These are phyloP conservation scores for Talaromyces sp. DNA, from an alignment of 2,329 filamentous ascomycete species.

Conservation along the genomic window DNA sequence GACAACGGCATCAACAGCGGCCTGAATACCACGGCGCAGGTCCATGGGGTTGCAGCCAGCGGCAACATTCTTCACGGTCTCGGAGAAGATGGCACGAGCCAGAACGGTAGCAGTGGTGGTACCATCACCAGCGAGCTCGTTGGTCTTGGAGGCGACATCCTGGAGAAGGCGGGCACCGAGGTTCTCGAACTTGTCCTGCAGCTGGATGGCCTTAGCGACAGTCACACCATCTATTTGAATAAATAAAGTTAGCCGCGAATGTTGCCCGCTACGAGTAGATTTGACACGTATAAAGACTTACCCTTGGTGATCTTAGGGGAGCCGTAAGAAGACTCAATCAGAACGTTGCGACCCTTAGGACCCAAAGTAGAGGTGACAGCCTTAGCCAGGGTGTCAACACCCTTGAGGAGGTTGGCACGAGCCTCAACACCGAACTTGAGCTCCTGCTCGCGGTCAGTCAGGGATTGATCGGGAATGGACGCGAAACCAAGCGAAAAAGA, in stretches of 20 bases:
- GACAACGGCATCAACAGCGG: slow-evolving; percentile 91
- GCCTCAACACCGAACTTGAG: slow-evolving; percentile 98
- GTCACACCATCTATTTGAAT: slow-evolving; percentile 76
- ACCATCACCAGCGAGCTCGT: slow-evolving; percentile 97
- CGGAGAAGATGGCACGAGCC: slow-evolving; percentile 96
- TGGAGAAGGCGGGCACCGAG: slow-evolving; percentile 94
- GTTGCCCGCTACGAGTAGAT: background rate
- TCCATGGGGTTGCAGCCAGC: slow-evolving; percentile 99
- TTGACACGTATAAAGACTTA: slow-evolving; percentile 48
- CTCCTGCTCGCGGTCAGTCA: slow-evolving; percentile 64
- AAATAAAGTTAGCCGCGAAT: slow-evolving; percentile 15
- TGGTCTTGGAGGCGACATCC: slow-evolving; percentile 98
- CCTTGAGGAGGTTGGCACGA: slow-evolving; percentile 82
- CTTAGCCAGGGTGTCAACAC: slow-evolving; percentile 95
- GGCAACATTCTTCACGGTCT: slow-evolving; percentile 99
- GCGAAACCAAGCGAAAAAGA: slow-evolving; percentile 14
- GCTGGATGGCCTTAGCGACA: slow-evolving; percentile 82
- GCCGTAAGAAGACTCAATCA: slow-evolving; percentile 98
- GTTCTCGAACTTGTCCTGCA: slow-evolving; percentile 99
- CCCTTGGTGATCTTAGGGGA: slow-evolving; percentile 99
- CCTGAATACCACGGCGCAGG: slow-evolving; percentile 93
- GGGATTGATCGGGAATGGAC: slow-evolving; percentile 24
- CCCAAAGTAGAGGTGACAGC: slow-evolving; percentile 95
- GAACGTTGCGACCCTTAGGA: slow-evolving; percentile 96
- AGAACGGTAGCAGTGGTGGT: slow-evolving; percentile 98